Evolutionary conservation across 768 basidiomycete genomes (phyloP).

Genomic region (Hydnomerulius pinastri): DNA sequence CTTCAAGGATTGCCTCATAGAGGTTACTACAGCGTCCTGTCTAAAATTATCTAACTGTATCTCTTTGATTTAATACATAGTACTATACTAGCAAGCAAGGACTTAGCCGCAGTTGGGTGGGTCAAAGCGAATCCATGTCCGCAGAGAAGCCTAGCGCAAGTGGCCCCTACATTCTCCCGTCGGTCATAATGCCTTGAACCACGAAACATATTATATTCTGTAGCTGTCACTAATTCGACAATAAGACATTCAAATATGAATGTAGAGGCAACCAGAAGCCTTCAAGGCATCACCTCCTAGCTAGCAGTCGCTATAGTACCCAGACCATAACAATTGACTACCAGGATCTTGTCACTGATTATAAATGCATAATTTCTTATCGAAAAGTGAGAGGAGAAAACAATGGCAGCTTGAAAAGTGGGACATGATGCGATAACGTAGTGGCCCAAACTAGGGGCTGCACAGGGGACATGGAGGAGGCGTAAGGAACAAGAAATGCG

Average conservation of each 20-base stretch:
- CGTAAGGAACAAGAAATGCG: conserved; percentile 16
- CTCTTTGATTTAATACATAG: no score
- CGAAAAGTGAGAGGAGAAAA: conserved; percentile 7
- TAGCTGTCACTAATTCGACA: not conserved
- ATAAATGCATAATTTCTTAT: conserved; percentile 30
- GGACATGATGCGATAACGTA: conserved; percentile 15
- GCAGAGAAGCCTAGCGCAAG: no score
- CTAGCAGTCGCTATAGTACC: conserved; percentile 21
- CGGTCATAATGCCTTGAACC: no score
- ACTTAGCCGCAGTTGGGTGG: no score
- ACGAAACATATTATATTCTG: no score
- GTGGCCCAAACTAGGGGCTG: conserved; percentile 9
- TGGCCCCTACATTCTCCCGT: no score
- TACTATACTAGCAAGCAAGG: no score
- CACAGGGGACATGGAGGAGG: conserved; percentile 17
- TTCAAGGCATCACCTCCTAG: not conserved
- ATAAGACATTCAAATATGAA: not conserved
- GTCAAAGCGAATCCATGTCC: no score
- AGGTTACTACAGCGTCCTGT: no score
- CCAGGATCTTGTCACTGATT: conserved; percentile 22
- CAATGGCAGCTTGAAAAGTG: not conserved
- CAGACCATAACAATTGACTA: conserved; percentile 30
- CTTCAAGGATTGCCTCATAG: conserved; percentile 39
- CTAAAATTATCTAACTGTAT: no score
- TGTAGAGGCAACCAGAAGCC: not conserved